Conservation (phyloP, 257 asterid species). For the Ballota nigra region DNA sequence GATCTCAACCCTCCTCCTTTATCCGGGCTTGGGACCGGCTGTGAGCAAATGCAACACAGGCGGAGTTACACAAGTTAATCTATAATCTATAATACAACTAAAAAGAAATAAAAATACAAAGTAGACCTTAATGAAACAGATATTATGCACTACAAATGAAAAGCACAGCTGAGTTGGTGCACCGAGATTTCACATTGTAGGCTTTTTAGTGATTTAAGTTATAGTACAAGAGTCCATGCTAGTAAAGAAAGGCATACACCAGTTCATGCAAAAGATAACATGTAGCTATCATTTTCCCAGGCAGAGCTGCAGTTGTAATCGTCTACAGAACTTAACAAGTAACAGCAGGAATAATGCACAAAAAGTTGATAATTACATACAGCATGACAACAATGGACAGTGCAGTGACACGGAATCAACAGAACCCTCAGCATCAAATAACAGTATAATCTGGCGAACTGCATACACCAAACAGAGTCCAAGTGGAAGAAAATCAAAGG, state of each 20-base stretch:
- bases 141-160: not conserved
- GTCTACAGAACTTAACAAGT: not conserved
- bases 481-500: not conserved
- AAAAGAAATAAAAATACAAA: not conserved
- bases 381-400: not conserved
- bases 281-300: not conserved
- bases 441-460: not conserved
- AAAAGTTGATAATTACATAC: too few relatives aligned
- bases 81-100: not conserved
- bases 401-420: not conserved
- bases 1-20: conserved; percentile 21
- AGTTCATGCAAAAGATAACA: not conserved
- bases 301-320: not conserved
- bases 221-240: not conserved
- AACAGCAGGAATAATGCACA: too few relatives aligned
- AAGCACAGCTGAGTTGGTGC: not conserved
- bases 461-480: not conserved
- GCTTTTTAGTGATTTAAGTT: not conserved
- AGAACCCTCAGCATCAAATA: not conserved
- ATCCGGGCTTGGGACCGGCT: conserved; percentile 32
- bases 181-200: not conserved
- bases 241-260: too few relatives aligned
- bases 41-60: conserved; percentile 14
- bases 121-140: not conserved
- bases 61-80: conserved; percentile 22